Evolutionary conservation across 345 rosid species (phyloP), one percentile per base, ranked within the genome.

Genomic region (Linum trigynum): DNA sequence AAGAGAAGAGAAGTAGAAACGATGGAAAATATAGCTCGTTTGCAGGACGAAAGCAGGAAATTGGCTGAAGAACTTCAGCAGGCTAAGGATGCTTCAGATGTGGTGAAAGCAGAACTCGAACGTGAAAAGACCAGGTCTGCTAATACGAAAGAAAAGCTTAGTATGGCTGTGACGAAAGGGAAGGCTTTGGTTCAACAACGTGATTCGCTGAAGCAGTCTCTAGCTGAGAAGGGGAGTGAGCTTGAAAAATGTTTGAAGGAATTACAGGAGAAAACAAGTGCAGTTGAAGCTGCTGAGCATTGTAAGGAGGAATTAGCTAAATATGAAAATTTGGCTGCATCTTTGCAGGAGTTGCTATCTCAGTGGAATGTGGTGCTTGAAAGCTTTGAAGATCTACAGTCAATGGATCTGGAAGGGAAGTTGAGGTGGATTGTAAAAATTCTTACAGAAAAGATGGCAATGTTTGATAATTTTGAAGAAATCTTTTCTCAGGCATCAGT

Each of bases 81-180:
- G 67, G 90, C 78, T 61, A 92, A 71, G 53, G 78, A 74, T 12
- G 60, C 23, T 66, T 75, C 73, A 10, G 90, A 79, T 7, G 83
- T 68, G 62, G 58, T 77, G 63, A 84, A 76, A 74, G 66, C 57
- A n/a, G 96, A 87, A 71, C 84, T 83, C 74, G 96, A 85, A 65
- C 94, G 80, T 72, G 98, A 90, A 77, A 92, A 79, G 85, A 72
- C 61, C 39, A 87, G 85, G 75, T 86, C 81, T 78, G 70, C 81
- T 78, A 86, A 80, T 78, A 80, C 95, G 40, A 92, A 90, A 74
- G 98, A 92, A 78, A 92, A 92, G 79, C 96, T 92, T 69, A 82
- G 88, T 75, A 77, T 92, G 88, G 98, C 98, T 11, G 98, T 92
- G 65, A 86, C 96, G 6, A 92, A 86, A 75, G 98, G 98, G 37